Conservation (phyloP, 352 stramenopile genomes). For the Globisporangium cystogenes region DNA sequence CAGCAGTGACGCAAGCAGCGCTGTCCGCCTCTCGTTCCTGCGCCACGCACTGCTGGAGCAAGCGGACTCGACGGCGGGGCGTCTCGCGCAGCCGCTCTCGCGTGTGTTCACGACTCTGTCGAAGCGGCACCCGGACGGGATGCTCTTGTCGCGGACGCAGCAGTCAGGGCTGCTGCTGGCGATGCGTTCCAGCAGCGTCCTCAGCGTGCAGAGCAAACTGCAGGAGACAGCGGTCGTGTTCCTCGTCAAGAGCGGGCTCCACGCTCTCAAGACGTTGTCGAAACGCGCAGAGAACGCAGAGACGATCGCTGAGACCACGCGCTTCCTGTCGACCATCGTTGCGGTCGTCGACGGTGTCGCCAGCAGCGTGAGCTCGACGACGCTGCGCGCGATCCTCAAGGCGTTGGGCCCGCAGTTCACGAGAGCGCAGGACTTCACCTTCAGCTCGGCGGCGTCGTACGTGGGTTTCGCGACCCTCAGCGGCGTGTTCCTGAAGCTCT, state of each 20-base stretch:
- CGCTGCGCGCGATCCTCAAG: conserved; percentile 11
- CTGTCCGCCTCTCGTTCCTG: conserved; percentile 11
- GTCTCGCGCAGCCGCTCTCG: conserved; percentile 4
- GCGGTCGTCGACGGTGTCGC: conserved; percentile 8
- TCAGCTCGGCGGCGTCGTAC: conserved; percentile 15
- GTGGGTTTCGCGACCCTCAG: conserved; percentile 29
- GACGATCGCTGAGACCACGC: not conserved
- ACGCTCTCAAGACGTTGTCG: conserved; percentile 6
- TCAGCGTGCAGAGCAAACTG: conserved; percentile 3
- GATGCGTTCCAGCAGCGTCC: conserved; percentile 15
- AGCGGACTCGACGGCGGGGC: conserved; percentile 1
- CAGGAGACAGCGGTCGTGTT: conserved; percentile 8
- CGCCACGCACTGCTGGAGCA: conserved; percentile 12
- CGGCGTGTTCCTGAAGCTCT: conserved; percentile 24
- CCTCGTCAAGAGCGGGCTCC: conserved; percentile 13
- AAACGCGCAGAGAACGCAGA: not conserved
- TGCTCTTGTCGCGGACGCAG: conserved; percentile 22
- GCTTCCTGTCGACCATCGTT: conserved; percentile 1
- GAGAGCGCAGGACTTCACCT: conserved; percentile 15
- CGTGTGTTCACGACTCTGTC: conserved; percentile 23
- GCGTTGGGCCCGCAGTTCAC: conserved; percentile 17
- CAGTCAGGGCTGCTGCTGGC: conserved; percentile 31
- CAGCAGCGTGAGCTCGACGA: not conserved
- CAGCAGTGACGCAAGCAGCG: not conserved
- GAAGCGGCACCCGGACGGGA: conserved; percentile 15